Evolutionary conservation across 2,329 filamentous ascomycete species (phyloP).

Genomic region (Lasiodiplodia theobromae): DNA sequence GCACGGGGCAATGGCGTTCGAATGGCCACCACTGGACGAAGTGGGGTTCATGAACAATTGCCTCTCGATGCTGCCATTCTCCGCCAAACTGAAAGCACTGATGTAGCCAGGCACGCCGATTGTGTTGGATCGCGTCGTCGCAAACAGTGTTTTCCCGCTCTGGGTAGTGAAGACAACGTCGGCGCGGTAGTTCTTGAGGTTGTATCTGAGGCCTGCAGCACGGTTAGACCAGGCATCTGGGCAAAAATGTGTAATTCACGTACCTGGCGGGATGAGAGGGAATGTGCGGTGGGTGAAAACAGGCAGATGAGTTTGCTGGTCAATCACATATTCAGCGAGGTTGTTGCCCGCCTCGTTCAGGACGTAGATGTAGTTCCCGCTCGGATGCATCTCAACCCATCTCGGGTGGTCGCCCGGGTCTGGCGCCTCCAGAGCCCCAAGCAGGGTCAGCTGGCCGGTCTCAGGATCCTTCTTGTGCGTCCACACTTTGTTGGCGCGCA

Average conservation of each 20-base stretch:
- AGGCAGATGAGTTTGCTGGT: conserved; percentile 74
- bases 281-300: conserved; percentile 79
- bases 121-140: conserved; percentile 80
- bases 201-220: conserved; percentile 36
- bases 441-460: conserved; percentile 69
- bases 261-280: conserved; percentile 80
- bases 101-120: conserved; percentile 82
- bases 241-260: conserved; percentile 37
- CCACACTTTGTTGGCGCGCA: conserved; percentile 83
- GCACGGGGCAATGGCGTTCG: conserved; percentile 84
- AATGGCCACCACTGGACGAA: conserved; percentile 85
- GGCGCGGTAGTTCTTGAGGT: conserved; percentile 75
- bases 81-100: conserved; percentile 75
- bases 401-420: conserved; percentile 77
- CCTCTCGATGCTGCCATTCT: conserved; percentile 73
- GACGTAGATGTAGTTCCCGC: conserved; percentile 80
- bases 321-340: conserved; percentile 81
- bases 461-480: conserved; percentile 74
- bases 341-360: conserved; percentile 91
- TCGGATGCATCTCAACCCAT: conserved; percentile 85
- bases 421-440: conserved; percentile 77
- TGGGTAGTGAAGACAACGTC: conserved; percentile 80
- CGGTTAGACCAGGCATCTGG: not conserved
- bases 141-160: conserved; percentile 79
- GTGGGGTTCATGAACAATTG: conserved; percentile 86